Evolutionary conservation across 1,284 basidiomycete species (phyloP), one percentile per base, ranked within the genome.

Genomic region (Cutaneotrichosporon sp.): DNA sequence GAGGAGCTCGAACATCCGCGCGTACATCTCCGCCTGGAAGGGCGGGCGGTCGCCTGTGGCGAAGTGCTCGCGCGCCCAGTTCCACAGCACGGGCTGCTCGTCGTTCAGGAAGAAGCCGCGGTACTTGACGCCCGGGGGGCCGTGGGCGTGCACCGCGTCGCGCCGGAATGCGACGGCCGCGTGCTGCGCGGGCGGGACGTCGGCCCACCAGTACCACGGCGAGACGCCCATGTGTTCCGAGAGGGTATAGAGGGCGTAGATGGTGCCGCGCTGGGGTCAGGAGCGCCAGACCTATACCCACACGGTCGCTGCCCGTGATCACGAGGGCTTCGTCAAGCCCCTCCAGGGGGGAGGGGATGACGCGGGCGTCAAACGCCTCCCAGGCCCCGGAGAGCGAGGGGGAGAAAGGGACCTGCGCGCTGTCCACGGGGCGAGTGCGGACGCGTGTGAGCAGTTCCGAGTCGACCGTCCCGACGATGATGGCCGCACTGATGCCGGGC

Each of bases 91-190:
- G 13, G 86, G 86, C 66, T 86, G 84, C 72, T 87, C 86, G 66
- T 87, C 86, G 69, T 87, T 87, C 38, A 83, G 67, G 69, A 66
- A 82, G 58, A 87, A 73, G 75, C 87, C 87, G 38, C 87, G 84
- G 67, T 87, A 89, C 70, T 89, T 86, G 58, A 89, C 86, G 2
- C 85, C 85, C 1, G 88, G 87, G 6, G 82, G 73, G n/a, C 86
- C 87, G 73, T 89, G 87, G 8, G 83, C 79, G 75, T 86, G 88
- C 0, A 56, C 47, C 1, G 83, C 83, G 13, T 73, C 68, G 9
- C 83, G 73, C 2, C 81, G 72, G 38, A 87, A 82, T 64, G 83
- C 85, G 31, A 87, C 65, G 36, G 82, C 73, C 1, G 81, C 67
- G 46, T 86, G 83, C 31, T 79, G 79, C 4, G 81, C 83, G 1